A percentile compares a stretch with the other conserved stretches of the same genome.
Conservation (phyloP, 2,329 filamentous ascomycete genomes). For the Cyphellophora europaea region DNA sequence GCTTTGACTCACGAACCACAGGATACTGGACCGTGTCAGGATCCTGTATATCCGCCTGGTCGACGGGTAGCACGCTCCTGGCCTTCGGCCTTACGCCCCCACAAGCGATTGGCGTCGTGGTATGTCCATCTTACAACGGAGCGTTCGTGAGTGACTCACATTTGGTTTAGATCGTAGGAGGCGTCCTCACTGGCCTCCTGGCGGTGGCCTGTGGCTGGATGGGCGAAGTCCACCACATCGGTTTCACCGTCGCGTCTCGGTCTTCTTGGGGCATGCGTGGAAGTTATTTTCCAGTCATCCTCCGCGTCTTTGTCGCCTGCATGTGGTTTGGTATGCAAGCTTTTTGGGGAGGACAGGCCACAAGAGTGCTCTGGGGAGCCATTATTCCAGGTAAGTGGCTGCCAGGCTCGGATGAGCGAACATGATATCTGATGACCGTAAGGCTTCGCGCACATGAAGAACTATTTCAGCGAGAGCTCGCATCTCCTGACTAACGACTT, state of each 20-base stretch:
- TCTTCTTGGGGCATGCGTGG: background rate
- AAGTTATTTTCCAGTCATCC: background rate
- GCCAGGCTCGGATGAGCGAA: no score
- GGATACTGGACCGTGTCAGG: constrained; percentile 24
- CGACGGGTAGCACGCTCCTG: background rate
- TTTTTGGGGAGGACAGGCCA: background rate
- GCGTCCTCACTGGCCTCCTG: background rate
- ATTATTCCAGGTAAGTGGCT: constrained; percentile 11
- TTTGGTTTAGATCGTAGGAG: background rate
- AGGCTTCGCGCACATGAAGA: constrained; percentile 19
- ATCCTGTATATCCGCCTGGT: constrained; percentile 13
- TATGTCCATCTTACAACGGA: no score
- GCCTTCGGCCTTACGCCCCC: background rate
- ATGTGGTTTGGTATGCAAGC: background rate
- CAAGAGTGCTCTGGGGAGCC: constrained; percentile 5
- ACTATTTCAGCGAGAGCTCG: constrained; percentile 18
- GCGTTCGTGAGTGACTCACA: constrained; percentile 8
- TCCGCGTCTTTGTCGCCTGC: background rate
- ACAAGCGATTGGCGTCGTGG: background rate
- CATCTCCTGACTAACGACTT: constrained; percentile 20
- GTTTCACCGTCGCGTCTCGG: background rate
- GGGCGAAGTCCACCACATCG: background rate
- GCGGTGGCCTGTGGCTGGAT: background rate
- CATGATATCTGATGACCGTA: no score
- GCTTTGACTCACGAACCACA: no score